A percentile compares a stretch with the other conserved stretches of the same genome.
phyloP scores from a whole-genome alignment of 2,329 filamentous ascomycete species.

The Venturia asperata region DNA sequence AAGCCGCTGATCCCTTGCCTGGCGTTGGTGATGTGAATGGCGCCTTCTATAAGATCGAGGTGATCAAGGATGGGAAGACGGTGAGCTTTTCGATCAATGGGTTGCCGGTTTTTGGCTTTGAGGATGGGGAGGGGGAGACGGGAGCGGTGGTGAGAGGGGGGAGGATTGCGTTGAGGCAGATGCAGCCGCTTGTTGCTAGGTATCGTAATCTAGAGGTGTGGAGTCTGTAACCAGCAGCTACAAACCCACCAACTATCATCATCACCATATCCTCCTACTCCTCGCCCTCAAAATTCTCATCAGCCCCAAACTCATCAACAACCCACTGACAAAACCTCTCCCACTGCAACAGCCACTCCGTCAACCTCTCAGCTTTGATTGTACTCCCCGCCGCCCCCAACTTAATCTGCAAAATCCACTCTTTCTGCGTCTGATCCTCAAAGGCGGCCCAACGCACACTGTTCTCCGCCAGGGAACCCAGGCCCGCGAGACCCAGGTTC shows the following conservation, averaged over 20 bases:
- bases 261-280: not conserved
- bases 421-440: constrained; percentile 64
- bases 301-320: constrained; percentile 62
- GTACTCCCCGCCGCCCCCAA: constrained; percentile 66
- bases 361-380: constrained; percentile 63
- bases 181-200: constrained; percentile 28
- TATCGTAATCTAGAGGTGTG: constrained; percentile 31
- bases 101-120: constrained; percentile 26
- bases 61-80: constrained; percentile 29
- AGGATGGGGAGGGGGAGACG: constrained; percentile 27
- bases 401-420: constrained; percentile 67
- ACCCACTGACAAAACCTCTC: constrained; percentile 90
- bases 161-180: constrained; percentile 29
- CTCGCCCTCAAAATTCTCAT: constrained; percentile 38
- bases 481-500: constrained; percentile 77
- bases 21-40: constrained; percentile 27
- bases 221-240: constrained; percentile 27
- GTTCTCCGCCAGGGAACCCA: constrained; percentile 85
- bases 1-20: constrained; percentile 29
- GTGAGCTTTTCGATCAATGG: constrained; percentile 29
- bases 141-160: constrained; percentile 26
- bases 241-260: not conserved
- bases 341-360: constrained; percentile 74
- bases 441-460: constrained; percentile 85
- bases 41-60: constrained; percentile 29